Evolutionary conservation across 768 basidiomycete genomes (phyloP), one percentile per base, ranked within the genome.

Genomic region (Panus rudis): DNA sequence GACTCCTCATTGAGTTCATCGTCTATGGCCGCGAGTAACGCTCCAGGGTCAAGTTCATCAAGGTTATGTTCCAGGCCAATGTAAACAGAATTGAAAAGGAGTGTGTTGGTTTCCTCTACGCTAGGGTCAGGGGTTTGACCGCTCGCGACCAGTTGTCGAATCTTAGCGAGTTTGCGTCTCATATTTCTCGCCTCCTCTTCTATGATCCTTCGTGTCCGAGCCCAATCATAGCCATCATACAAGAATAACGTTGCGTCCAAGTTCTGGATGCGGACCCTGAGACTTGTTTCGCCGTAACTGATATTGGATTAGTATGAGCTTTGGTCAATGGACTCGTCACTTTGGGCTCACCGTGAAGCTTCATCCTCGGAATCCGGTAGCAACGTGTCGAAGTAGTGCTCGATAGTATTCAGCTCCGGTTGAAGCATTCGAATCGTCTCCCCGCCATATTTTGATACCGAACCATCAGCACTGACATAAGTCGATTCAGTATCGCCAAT

Each of bases 191-290:
- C 76, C 60, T 92, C 84, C 27, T 87, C 80, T 57, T 93, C 89
- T 42, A 99, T 92, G 2, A 76, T 76, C 63, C 75, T 82, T 24
- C 94, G 81, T 3, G 96, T 99, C 37, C 72, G 72, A 2, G 58
- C 63, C 93, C 96, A 99, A 58, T 99, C 96, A 54, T 92, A 99
- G 2, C 96, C 96, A 44, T 92, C 90, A 56, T 96, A 88, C 3
- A 99, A 71, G 40, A 81, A 73, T 19, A 97, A 54, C 1, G 73
- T 73, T 37, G 86, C 60, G 50, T 86, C 73, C 42, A 76, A 79
- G 32, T 84, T 64, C 32, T 73, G 68, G 4, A 89, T 53, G 20
- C 78, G 71, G 44, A 85, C 54, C 22, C 65, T 72, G n/a, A 80
- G 47, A 20, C 59, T 67, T 6, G 75, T 73, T 24, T 74, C 71